Conservation (phyloP, 2,329 filamentous ascomycete genomes). For the Emericellopsis cladophorae region DNA sequence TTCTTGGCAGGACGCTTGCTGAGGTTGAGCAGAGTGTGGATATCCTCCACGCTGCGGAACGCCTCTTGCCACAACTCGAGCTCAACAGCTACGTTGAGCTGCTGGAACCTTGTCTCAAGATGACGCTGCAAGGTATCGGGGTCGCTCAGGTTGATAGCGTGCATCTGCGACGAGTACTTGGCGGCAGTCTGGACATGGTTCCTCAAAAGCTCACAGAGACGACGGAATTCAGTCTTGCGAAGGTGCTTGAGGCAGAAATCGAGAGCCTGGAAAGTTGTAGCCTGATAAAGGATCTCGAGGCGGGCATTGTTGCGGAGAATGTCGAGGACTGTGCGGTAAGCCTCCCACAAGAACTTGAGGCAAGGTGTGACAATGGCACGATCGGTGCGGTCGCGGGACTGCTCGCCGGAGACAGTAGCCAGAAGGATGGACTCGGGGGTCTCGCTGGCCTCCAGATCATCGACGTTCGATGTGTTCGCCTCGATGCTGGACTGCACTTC, state of each 20-base stretch:
- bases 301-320: slow-evolving; percentile 98
- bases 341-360: slow-evolving; percentile 99
- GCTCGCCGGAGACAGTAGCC: slow-evolving; percentile 94
- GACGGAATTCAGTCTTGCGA: slow-evolving; percentile 97
- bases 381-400: slow-evolving; percentile 93
- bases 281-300: slow-evolving; percentile 95
- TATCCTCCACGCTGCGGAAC: slow-evolving; percentile 98
- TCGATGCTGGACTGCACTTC: slow-evolving; percentile 85
- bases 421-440: slow-evolving; percentile 97
- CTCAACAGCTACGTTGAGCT: slow-evolving; percentile 95
- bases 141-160: slow-evolving; percentile 97
- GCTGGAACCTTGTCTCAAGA: slow-evolving; percentile 94
- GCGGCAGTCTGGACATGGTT: slow-evolving; percentile 98
- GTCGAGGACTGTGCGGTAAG: slow-evolving; percentile 94
- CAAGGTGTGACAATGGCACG: slow-evolving; percentile 96
- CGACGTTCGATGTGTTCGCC: slow-evolving; percentile 60
- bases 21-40: slow-evolving; percentile 90
- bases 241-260: slow-evolving; percentile 98
- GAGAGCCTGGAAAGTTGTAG: slow-evolving; percentile 94
- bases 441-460: slow-evolving; percentile 93
- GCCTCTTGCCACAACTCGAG: slow-evolving; percentile 98
- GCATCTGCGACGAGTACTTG: slow-evolving; percentile 98
- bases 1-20: slow-evolving; percentile 99
- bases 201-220: slow-evolving; percentile 92
- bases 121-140: slow-evolving; percentile 95